Percentiles rank a stretch among this genome's conserved stretches.
phyloP scores from a whole-genome alignment of 2,329 filamentous ascomycete species.

The Samsoniella hepiali region DNA sequence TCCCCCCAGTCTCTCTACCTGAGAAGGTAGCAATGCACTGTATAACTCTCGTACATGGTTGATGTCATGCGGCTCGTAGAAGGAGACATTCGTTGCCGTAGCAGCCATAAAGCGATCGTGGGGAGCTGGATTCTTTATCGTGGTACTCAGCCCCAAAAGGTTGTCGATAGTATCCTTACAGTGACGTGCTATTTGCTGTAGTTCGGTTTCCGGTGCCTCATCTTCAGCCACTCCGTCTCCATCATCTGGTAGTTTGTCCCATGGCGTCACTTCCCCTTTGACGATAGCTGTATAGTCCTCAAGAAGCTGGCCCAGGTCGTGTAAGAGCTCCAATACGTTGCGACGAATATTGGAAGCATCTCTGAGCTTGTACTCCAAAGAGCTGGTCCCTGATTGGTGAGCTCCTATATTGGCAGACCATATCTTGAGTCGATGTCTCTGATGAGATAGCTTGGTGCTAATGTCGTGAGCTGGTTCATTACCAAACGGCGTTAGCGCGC shows the following conservation, averaged over 20 bases:
- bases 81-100: conserved; percentile 22
- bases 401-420: not conserved
- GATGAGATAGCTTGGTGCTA: not conserved
- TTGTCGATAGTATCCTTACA: not conserved
- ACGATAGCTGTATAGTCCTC: not conserved
- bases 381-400: not conserved
- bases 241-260: not conserved
- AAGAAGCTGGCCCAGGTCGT: not conserved
- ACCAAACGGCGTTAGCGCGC: rapidly evolving
- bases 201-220: not conserved
- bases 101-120: conserved; percentile 31
- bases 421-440: not conserved
- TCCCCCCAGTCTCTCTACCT: conserved; percentile 29
- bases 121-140: conserved; percentile 26
- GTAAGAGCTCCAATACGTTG: not conserved
- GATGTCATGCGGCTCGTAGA: conserved; percentile 29
- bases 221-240: not conserved
- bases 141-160: not conserved
- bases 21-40: conserved; percentile 10
- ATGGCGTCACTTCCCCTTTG: not conserved
- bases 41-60: conserved; percentile 33
- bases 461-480: not conserved
- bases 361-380: not conserved
- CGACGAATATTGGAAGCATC: not conserved
- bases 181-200: not conserved